Base-by-base conservation (phyloP, 2,329 filamentous ascomycete species). In the Aspergillus uvarum region DNA sequence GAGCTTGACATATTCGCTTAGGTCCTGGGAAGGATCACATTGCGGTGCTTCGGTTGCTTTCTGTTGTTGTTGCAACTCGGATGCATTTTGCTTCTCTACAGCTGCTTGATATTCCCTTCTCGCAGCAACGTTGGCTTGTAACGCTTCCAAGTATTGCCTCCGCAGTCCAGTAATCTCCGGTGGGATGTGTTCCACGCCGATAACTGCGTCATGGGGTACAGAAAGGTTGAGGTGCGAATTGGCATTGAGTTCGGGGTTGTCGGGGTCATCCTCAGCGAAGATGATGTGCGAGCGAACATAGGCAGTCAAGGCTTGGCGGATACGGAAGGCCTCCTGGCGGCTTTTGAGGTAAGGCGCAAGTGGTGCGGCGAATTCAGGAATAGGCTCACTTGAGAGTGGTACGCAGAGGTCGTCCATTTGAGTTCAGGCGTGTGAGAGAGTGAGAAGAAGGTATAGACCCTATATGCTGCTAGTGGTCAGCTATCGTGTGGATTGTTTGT, bases 71-170 rank as follows among this genome's bases (percentile, higher is more conserved):
- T 57, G 71, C 68, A 49, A 55, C 59, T 31, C 72, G 71, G 42
- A 73, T 64, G 4, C 72, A 65, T 6, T 70, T 61, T 22, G 75
- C 62, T 71, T 66, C 49, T 78, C 71, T 5, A 69, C 73, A 3
- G 74, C 67, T 14, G 70, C 70, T 26, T 71, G 63, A 49, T 79
- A 74, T 29, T 75, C 73, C 55, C 74, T 70, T 56, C 75, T 75
- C 12, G 79, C 79, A 14, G 74, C 70, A 14, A 74, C 60, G 62
- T 78, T 77, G 12, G 75, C 76, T 51, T 78, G 74, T 3, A 83
- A 65, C 3, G 79, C 80, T 44, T 78, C 72, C 16, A 83, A 61
- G 59, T 82, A 83, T 61, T 77, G 69, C 52, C 73, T 75, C 54
- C 80, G 74, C 53, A 76, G 66, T 4, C 76, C 78, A 38, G 76